These are phyloP conservation scores for Orbilia ellipsospora DNA, from an alignment of 2,329 filamentous ascomycete genomes.

Conservation along the genomic window DNA sequence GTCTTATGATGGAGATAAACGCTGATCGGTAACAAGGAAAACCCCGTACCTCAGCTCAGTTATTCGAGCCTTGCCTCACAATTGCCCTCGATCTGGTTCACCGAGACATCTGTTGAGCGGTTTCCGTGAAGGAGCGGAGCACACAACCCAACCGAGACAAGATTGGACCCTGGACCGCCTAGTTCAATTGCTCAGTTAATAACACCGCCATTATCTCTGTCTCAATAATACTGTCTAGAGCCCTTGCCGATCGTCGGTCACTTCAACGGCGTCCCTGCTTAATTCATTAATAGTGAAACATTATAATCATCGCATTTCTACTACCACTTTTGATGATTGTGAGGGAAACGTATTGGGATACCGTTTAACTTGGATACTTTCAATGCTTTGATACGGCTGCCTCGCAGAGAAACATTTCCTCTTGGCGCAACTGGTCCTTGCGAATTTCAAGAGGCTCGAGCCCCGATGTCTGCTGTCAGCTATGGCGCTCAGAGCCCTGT, in stretches of 20 bases:
- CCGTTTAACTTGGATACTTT: too few species aligned
- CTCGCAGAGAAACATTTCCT: too few species aligned
- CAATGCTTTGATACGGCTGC: too few species aligned
- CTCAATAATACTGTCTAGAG: neutral
- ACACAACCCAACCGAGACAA: neutral
- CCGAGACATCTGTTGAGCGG: neutral
- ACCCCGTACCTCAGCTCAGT: too few species aligned
- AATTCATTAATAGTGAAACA: neutral
- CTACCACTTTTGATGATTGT: neutral
- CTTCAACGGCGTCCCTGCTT: neutral
- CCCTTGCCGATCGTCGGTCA: neutral
- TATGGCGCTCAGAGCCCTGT: too few species aligned
- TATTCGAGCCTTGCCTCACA: too few species aligned
- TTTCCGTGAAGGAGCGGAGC: neutral
- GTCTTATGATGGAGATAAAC: too few species aligned
- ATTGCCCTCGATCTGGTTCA: too few species aligned
- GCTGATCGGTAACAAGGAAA: too few species aligned
- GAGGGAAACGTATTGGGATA: neutral
- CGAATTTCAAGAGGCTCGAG: too few species aligned
- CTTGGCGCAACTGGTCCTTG: too few species aligned
- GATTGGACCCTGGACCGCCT: neutral
- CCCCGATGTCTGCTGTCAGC: too few species aligned
- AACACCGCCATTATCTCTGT: neutral
- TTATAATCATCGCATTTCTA: neutral
- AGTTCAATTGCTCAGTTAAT: neutral